These are phyloP conservation scores for Albugo candida DNA, from an alignment of 352 stramenopile species.

Conservation along the genomic window DNA sequence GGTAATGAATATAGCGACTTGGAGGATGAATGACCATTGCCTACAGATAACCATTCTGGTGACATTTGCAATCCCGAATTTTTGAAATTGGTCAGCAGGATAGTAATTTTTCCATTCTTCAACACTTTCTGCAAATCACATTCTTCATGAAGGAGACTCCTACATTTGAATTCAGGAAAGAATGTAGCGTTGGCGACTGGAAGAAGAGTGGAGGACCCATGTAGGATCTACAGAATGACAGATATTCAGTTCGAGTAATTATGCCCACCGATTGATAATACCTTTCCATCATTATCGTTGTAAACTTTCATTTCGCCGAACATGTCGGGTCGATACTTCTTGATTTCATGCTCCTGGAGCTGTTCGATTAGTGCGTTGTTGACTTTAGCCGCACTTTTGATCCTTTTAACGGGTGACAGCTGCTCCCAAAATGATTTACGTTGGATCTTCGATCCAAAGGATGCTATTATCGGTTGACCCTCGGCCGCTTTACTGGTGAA, in stretches of 20 bases:
- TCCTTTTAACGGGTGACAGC: too few relatives aligned
- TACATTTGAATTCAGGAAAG: slow-evolving; percentile 34
- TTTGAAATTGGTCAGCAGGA: slow-evolving; percentile 71
- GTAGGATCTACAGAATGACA: slow-evolving; percentile 14
- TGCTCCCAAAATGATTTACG: too few relatives aligned
- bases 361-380: too few relatives aligned
- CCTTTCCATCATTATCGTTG: slow-evolving; percentile 73
- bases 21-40: slow-evolving; percentile 21
- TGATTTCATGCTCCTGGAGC: too few relatives aligned
- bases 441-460: too few relatives aligned
- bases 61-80: slow-evolving; percentile 71
- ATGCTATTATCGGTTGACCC: too few relatives aligned
- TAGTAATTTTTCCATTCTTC: slow-evolving; percentile 21
- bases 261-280: not conserved
- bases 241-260: not conserved
- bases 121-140: slow-evolving; percentile 35
- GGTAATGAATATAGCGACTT: slow-evolving; percentile 16
- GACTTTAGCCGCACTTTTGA: too few relatives aligned
- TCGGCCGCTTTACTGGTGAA: too few relatives aligned
- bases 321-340: slow-evolving; percentile 71
- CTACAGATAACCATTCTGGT: slow-evolving; percentile 25
- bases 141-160: slow-evolving; percentile 22
- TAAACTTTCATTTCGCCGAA: slow-evolving; percentile 79
- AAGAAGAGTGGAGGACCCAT: slow-evolving; percentile 26
- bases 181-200: slow-evolving; percentile 29